These are phyloP conservation scores for Knoxia roxburghii DNA, from an alignment of 257 asterid genomes.

Conservation along the genomic window DNA sequence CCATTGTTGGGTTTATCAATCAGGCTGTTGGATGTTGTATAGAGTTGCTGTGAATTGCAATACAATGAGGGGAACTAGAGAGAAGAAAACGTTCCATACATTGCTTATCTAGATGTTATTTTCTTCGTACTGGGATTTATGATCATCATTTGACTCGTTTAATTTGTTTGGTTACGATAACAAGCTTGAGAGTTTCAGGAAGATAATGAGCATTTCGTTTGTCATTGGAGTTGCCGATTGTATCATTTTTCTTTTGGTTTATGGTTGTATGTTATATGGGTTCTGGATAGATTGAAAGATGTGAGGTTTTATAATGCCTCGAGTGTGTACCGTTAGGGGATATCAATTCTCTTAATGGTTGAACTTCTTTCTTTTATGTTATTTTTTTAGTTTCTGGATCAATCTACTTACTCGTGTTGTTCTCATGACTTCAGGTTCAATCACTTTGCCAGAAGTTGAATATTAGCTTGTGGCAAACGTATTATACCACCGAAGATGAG, in stretches of 20 bases:
- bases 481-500: constrained; percentile 54
- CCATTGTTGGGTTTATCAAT: neutral
- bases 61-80: neutral
- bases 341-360: neutral
- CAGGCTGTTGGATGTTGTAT: neutral
- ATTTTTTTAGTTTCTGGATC: neutral
- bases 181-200: neutral
- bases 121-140: neutral
- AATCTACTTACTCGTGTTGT: neutral
- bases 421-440: constrained; percentile 26
- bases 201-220: neutral
- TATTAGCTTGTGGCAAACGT: constrained; percentile 9
- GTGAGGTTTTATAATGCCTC: neutral
- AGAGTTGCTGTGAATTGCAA: neutral
- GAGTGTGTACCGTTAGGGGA: neutral
- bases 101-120: neutral
- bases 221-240: neutral
- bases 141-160: neutral
- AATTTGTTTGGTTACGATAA: no score
- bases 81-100: neutral
- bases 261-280: neutral
- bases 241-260: neutral
- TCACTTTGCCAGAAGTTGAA: constrained; percentile 7
- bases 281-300: neutral
- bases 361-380: neutral